phyloP scores from a whole-genome alignment of 225 moss, liverwort and hornwort species.

The Pseudoscleropodium purum region DNA sequence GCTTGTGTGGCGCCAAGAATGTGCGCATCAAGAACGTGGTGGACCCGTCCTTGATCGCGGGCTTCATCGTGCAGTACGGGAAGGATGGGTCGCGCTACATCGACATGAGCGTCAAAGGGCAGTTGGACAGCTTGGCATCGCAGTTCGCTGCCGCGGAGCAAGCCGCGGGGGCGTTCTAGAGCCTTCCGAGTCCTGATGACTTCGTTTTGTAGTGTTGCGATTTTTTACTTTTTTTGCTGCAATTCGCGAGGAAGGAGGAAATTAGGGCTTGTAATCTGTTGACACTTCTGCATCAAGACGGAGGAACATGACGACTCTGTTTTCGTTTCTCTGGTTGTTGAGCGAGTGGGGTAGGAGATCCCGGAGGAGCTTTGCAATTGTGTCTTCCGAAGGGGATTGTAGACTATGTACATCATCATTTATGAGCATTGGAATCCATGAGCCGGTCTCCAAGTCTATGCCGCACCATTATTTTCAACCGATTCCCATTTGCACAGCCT shows the following conservation, averaged over 20 bases:
- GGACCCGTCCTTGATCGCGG: constrained; percentile 81
- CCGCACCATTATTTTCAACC: background rate
- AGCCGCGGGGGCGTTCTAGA: constrained; percentile 52
- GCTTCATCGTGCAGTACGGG: constrained; percentile 88
- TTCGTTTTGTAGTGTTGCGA: background rate
- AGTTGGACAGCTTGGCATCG: constrained; percentile 71
- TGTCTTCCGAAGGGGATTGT: constrained; percentile 4
- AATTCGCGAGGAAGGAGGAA: background rate
- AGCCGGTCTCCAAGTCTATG: constrained; percentile 10
- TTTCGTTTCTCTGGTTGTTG: background rate
- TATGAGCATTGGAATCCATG: constrained; percentile 7
- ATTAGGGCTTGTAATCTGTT: constrained; percentile 23
- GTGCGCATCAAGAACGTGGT: constrained; percentile 92
- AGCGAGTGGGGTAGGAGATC: background rate
- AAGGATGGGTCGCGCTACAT: constrained; percentile 90
- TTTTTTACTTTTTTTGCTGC: background rate
- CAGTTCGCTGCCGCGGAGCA: constrained; percentile 78
- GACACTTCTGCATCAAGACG: constrained; percentile 28
- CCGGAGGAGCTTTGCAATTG: background rate
- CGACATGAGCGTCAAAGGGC: constrained; percentile 97
- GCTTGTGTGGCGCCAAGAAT: constrained; percentile 76
- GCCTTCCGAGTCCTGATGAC: background rate
- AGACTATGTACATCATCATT: constrained; percentile 46
- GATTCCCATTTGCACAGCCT: background rate
- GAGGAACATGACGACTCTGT: background rate